phyloP scores from a whole-genome alignment of 2,329 filamentous ascomycete species.

The Penicillium concentricum region DNA sequence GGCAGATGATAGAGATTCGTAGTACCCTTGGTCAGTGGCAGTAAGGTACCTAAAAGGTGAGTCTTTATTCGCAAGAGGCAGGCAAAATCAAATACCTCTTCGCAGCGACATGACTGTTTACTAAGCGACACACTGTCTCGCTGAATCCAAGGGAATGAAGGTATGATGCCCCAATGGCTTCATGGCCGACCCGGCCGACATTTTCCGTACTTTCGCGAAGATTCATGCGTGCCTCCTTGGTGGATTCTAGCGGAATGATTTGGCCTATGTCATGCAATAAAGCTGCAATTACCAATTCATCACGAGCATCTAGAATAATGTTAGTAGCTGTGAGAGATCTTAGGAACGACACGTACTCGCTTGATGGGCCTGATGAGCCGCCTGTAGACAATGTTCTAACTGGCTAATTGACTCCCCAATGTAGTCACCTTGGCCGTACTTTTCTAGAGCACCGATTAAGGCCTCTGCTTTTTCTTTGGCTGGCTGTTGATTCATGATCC shows the following conservation, averaged over 20 bases:
- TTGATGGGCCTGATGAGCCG: conserved; percentile 31
- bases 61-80: not conserved
- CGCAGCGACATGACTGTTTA: conserved; percentile 42
- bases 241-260: conserved; percentile 38
- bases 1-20: conserved; percentile 35
- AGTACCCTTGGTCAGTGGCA: conserved; percentile 34
- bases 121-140: conserved; percentile 36
- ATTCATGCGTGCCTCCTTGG: conserved; percentile 30
- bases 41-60: conserved; percentile 34
- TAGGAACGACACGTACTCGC: conserved; percentile 15
- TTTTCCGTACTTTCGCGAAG: conserved; percentile 27
- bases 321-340: not conserved
- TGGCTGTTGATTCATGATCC: conserved; percentile 10
- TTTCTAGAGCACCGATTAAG: conserved; percentile 26
- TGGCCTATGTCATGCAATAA: conserved; percentile 47
- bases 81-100: conserved; percentile 26
- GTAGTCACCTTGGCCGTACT: conserved; percentile 35
- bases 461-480: conserved; percentile 18
- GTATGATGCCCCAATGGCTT: conserved; percentile 40
- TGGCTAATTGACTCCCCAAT: conserved; percentile 38
- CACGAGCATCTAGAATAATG: conserved; percentile 16
- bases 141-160: conserved; percentile 37
- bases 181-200: conserved; percentile 40
- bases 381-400: conserved; percentile 35
- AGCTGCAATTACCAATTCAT: conserved; percentile 37